Percentiles rank a stretch among this genome's conserved stretches.
phyloP scores from a whole-genome alignment of 768 basidiomycete genomes.

The Panus rudis region DNA sequence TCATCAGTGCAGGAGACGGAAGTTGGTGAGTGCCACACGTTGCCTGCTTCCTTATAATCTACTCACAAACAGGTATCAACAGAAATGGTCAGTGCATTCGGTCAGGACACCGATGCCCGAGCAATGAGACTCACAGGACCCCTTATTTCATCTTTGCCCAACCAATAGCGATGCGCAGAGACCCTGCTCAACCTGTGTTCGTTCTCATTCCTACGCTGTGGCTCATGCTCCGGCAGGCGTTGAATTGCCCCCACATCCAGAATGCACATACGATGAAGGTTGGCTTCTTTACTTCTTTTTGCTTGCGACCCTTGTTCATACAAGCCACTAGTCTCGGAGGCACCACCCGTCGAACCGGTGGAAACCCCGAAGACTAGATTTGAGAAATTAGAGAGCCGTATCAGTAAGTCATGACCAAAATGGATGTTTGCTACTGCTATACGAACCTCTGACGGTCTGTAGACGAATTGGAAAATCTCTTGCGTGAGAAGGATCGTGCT shows the following conservation, averaged over 20 bases:
- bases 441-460: not conserved
- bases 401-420: too few species aligned
- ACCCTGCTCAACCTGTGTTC: slow-evolving; percentile 71
- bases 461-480: slow-evolving; percentile 66
- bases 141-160: slow-evolving; percentile 24
- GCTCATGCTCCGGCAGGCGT: slow-evolving; percentile 55
- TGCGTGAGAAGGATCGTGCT: slow-evolving; percentile 46
- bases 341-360: slow-evolving; percentile 22
- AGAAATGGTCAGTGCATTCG: slow-evolving; percentile 21
- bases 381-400: slow-evolving; percentile 60
- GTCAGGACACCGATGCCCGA: slow-evolving; percentile 3
- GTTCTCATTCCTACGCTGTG: slow-evolving; percentile 65
- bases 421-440: slow-evolving; percentile 7
- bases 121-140: slow-evolving; percentile 39
- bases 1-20: slow-evolving; percentile 62
- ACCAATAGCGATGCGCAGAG: slow-evolving; percentile 58
- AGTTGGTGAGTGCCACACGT: slow-evolving; percentile 33
- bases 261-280: slow-evolving; percentile 78
- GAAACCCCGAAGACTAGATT: slow-evolving; percentile 56
- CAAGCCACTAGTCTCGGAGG: slow-evolving; percentile 33
- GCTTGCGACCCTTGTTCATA: slow-evolving; percentile 1
- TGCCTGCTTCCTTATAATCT: not conserved
- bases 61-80: not conserved
- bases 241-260: slow-evolving; percentile 46
- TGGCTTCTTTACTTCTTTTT: not conserved